Percentiles rank a stretch among this genome's conserved stretches.
These are phyloP conservation scores for Microbotryum violaceum DNA, from an alignment of 1,284 basidiomycete species.

Conservation along the genomic window DNA sequence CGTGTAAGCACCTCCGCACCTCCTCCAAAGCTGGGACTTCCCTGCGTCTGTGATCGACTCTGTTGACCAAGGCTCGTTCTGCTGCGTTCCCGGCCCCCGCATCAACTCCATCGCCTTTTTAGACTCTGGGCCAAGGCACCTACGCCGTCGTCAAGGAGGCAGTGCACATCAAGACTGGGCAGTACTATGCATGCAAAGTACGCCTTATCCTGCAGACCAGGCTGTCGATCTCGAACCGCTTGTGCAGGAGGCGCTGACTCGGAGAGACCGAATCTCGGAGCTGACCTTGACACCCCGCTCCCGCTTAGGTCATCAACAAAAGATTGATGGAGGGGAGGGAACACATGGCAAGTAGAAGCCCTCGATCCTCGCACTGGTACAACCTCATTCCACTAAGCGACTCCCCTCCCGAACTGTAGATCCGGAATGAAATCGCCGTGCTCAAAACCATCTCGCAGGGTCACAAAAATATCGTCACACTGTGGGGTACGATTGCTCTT, in stretches of 20 bases:
- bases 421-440: conserved; percentile 93
- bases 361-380: neutral
- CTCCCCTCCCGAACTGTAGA: conserved; percentile 48
- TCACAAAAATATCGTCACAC: conserved; percentile 56
- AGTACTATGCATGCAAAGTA: conserved; percentile 83
- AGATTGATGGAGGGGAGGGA: conserved; percentile 73
- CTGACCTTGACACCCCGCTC: neutral
- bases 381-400: no score
- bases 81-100: no score
- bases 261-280: neutral
- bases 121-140: conserved; percentile 64
- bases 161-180: conserved; percentile 85
- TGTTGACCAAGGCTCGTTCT: neutral
- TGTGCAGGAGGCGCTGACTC: neutral
- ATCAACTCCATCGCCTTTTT: neutral
- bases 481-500: conserved; percentile 29
- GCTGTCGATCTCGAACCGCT: neutral
- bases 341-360: conserved; percentile 44
- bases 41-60: neutral
- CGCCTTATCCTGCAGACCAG: conserved; percentile 35
- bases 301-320: conserved; percentile 61
- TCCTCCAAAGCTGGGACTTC: neutral
- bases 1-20: conserved; percentile 13
- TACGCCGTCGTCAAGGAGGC: conserved; percentile 88
- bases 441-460: conserved; percentile 91